Conservation (phyloP, 805 yeast genomes). For the Wickerhamiella shivajii region DNA sequence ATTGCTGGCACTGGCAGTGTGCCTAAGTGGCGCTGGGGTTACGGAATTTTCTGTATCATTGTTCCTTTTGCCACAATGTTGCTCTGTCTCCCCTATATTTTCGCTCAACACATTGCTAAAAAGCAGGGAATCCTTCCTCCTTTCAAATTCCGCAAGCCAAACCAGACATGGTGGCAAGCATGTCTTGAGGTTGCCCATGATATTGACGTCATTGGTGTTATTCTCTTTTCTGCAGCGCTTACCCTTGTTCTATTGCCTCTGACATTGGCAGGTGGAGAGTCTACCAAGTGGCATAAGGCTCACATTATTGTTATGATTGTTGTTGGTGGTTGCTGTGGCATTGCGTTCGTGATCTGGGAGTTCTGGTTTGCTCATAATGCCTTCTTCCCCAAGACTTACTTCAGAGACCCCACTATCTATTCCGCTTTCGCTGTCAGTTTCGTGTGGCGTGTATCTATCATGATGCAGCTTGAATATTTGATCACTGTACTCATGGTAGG, state of each 20-base stretch:
- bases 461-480: constrained; percentile 56
- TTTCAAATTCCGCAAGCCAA: constrained; percentile 29
- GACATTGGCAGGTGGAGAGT: constrained; percentile 57
- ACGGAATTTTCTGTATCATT: constrained; percentile 69
- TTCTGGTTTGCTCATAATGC: constrained; percentile 44
- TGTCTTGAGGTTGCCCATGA: constrained; percentile 35
- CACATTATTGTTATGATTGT: constrained; percentile 55
- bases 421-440: constrained; percentile 48
- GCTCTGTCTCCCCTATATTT: constrained; percentile 35
- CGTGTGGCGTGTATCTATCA: constrained; percentile 45
- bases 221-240: constrained; percentile 38
- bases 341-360: constrained; percentile 51
- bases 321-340: constrained; percentile 46
- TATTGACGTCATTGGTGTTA: constrained; percentile 48
- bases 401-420: constrained; percentile 62
- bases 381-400: constrained; percentile 41
- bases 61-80: constrained; percentile 57
- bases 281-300: constrained; percentile 42
- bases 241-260: constrained; percentile 60
- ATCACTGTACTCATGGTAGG: constrained; percentile 55
- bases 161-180: constrained; percentile 24
- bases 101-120: constrained; percentile 42
- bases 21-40: constrained; percentile 52
- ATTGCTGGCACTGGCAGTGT: constrained; percentile 13
- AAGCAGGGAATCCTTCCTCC: constrained; percentile 34